phyloP scores from a whole-genome alignment of 371 early-diverging fungal genomes.

The Coemansia sp. region DNA sequence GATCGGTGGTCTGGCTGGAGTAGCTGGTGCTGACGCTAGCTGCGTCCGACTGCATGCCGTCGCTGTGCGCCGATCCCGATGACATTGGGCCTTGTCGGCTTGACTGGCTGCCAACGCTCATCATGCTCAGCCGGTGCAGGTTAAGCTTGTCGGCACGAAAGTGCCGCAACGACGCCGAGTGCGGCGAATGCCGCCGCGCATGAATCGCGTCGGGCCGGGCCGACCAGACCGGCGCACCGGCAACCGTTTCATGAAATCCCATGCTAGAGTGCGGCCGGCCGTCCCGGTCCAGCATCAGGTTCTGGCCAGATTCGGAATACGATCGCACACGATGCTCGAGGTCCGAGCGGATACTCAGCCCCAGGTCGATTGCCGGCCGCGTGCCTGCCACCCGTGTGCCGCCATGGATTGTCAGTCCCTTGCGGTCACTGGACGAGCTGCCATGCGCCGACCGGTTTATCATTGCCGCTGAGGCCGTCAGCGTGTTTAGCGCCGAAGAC shows the following conservation, averaged over 20 bases:
- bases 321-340: conserved; percentile 48
- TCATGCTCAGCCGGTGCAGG: conserved; percentile 29
- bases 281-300: conserved; percentile 4
- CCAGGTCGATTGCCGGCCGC: conserved; percentile 33
- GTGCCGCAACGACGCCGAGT: conserved; percentile 37
- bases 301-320: conserved; percentile 41
- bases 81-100: conserved; percentile 12
- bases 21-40: conserved; percentile 30
- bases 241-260: conserved; percentile 36
- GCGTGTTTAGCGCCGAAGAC: conserved; percentile 29
- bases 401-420: not conserved
- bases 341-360: conserved; percentile 43
- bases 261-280: conserved; percentile 47
- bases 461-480: conserved; percentile 37
- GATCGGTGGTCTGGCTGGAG: conserved; percentile 34
- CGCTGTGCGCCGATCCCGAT: conserved; percentile 1
- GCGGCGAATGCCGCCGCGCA: conserved; percentile 30
- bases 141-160: conserved; percentile 25
- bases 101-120: conserved; percentile 25
- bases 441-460: conserved; percentile 16
- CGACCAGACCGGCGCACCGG: conserved; percentile 26
- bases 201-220: conserved; percentile 22
- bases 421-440: not conserved
- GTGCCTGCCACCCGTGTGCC: conserved; percentile 5
- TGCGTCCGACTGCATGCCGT: conserved; percentile 17